phyloP scores from a whole-genome alignment of 768 basidiomycete species.

The Phanerochaete sordida region DNA sequence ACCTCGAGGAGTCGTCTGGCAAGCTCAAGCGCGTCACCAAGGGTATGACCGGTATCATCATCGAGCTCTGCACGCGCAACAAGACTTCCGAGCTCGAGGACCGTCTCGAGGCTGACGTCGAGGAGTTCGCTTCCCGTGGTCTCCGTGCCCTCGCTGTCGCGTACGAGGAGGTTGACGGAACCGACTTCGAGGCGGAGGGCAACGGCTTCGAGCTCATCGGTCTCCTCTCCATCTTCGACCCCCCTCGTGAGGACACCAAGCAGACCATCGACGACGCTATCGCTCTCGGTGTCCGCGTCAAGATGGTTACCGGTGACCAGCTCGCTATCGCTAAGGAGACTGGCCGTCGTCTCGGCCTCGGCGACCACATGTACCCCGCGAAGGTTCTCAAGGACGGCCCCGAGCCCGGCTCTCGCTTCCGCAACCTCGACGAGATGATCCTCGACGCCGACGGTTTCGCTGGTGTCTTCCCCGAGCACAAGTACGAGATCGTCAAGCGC shows the following conservation, averaged over 20 bases:
- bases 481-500: constrained; percentile 99
- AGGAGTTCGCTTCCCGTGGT: constrained; percentile 94
- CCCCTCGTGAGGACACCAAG: constrained; percentile 97
- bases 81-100: constrained; percentile 93
- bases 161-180: constrained; percentile 86
- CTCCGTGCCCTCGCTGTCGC: constrained; percentile 97
- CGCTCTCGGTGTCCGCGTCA: constrained; percentile 94
- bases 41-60: constrained; percentile 99
- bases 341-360: constrained; percentile 94
- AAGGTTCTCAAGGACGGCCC: constrained; percentile 99
- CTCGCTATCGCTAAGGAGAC: constrained; percentile 99
- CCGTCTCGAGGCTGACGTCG: constrained; percentile 89
- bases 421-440: constrained; percentile 93
- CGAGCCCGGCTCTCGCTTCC: constrained; percentile 78
- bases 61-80: constrained; percentile 95
- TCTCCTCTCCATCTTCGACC: constrained; percentile 96
- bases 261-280: constrained; percentile 98
- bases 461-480: constrained; percentile 99
- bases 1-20: constrained; percentile 91
- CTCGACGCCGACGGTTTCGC: constrained; percentile 99
- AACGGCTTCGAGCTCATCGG: constrained; percentile 98
- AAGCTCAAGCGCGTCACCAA: constrained; percentile 98
- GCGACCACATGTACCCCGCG: constrained; percentile 99
- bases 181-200: constrained; percentile 81
- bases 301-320: constrained; percentile 99